Evolutionary conservation across 257 asterid genomes (phyloP), one percentile per base, ranked within the genome.

Genomic region (Forsythia viridissima): DNA sequence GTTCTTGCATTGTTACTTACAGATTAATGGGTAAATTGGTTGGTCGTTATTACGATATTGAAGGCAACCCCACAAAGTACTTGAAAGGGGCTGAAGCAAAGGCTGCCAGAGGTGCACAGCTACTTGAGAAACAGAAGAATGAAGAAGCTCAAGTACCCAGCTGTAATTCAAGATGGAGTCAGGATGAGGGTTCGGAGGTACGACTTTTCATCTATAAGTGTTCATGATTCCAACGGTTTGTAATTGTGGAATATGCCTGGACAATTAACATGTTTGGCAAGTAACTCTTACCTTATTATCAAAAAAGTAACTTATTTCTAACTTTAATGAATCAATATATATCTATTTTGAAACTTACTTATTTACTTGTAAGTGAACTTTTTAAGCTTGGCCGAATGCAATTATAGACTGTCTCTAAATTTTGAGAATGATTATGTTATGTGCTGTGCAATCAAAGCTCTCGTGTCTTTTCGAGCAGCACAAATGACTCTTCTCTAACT

Each of bases 111-210:
- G 98, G 97, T 12, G 92, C 98, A 59, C 97, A 92, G 80, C 86
- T 92, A 80, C 90, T 93, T 80, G 97, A 91, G 81, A 93, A 93
- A 74, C 98, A 93, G 83, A 93, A 94, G 87, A 77, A 8, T 11
- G 97, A 94, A 84, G 98, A 94, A 84, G 97, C 92, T 42, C 89
- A 90, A 84, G 74, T 89, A 36, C 83, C 92, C 72, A 89, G 89
- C 87, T 94, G 99, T 83, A 94, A 91, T 77, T 94, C 99, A 51
- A 91, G 81, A 82, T 93, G 97, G 97, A 93, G 98, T 80, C 97
- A 93, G 80, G 95, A 89, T 39, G 99, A 91, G 78, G 98, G 99
- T 48, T 94, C 98, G 1, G 95, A 93, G 99, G 98, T 94, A 87
- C 38, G 59, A 52, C 16, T 40, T 41, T 72, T 10, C 65, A 10